Evolutionary conservation across 2,329 filamentous ascomycete genomes (phyloP).

Genomic region (Nothomitra cinnamomea): DNA sequence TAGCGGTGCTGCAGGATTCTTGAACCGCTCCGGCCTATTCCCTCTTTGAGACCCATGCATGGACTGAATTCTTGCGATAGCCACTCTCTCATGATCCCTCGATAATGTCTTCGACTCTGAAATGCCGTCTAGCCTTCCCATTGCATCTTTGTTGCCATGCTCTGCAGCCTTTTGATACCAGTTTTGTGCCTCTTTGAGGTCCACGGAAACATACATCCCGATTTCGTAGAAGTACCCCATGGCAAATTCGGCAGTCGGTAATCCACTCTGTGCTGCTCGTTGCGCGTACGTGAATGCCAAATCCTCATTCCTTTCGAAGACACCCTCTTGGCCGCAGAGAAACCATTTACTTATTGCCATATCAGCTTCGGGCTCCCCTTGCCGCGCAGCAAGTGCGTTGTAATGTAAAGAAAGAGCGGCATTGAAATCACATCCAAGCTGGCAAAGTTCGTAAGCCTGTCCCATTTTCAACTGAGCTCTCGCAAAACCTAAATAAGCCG

Average conservation of each 20-base stretch:
- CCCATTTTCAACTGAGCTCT: slow-evolving; percentile 98
- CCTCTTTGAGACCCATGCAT: slow-evolving; percentile 34
- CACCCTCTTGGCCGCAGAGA: slow-evolving; percentile 78
- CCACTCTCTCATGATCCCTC: slow-evolving; percentile 84
- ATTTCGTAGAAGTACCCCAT: slow-evolving; percentile 97
- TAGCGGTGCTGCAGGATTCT: slow-evolving; percentile 20
- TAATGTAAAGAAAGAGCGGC: slow-evolving; percentile 87
- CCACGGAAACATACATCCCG: slow-evolving; percentile 76
- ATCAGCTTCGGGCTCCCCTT: slow-evolving; percentile 84
- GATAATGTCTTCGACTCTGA: slow-evolving; percentile 69
- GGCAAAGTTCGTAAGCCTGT: slow-evolving; percentile 83
- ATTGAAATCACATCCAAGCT: slow-evolving; percentile 87
- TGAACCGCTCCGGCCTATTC: slow-evolving; percentile 27
- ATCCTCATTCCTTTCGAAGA: slow-evolving; percentile 92
- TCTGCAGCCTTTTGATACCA: slow-evolving; percentile 88
- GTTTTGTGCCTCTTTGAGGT: slow-evolving; percentile 60
- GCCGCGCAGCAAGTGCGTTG: slow-evolving; percentile 78
- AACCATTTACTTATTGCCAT: slow-evolving; percentile 98
- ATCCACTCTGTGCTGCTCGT: slow-evolving; percentile 62
- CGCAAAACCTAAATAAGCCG: slow-evolving; percentile 85
- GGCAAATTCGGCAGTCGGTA: slow-evolving; percentile 87
- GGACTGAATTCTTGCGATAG: slow-evolving; percentile 64
- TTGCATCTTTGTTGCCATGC: slow-evolving; percentile 82
- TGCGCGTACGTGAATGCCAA: slow-evolving; percentile 83
- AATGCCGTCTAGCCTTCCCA: slow-evolving; percentile 66